A percentile compares a stretch with the other conserved stretches of the same genome.
Evolutionary conservation across 208 protist genomes (phyloP).

Genomic region (Angomonas deanei): DNA sequence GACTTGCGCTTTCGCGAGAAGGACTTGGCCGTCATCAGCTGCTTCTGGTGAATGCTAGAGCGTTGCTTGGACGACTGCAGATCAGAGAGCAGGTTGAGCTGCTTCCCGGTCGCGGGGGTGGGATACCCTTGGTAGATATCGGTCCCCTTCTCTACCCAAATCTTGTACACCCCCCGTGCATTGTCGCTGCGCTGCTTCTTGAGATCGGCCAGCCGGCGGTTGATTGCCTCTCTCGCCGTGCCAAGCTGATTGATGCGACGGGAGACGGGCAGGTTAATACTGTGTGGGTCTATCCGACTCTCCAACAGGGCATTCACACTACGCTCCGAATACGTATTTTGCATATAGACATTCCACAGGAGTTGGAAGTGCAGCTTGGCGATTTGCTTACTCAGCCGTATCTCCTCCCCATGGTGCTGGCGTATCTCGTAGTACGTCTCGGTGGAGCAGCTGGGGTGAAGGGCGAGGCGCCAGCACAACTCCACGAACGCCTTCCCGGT

Average conservation of each 20-base stretch:
- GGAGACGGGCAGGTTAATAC: slow-evolving; percentile 52
- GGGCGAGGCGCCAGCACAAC: slow-evolving; percentile 51
- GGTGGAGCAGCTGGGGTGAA: slow-evolving; percentile 43
- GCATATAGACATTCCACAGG: slow-evolving; percentile 59
- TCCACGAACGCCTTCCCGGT: slow-evolving; percentile 32
- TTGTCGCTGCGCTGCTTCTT: slow-evolving; percentile 67
- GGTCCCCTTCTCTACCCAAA: slow-evolving; percentile 73
- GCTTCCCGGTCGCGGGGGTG: slow-evolving; percentile 20
- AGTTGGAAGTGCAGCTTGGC: slow-evolving; percentile 45
- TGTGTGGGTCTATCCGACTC: slow-evolving; percentile 54
- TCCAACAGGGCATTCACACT: slow-evolving; percentile 51
- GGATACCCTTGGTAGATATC: slow-evolving; percentile 62
- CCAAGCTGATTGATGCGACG: slow-evolving; percentile 57
- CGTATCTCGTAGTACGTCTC: slow-evolving; percentile 65
- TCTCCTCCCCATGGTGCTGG: slow-evolving; percentile 50
- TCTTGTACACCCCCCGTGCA: slow-evolving; percentile 66
- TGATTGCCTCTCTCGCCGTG: slow-evolving; percentile 29
- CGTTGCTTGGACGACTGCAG: slow-evolving; percentile 11
- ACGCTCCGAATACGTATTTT: slow-evolving; percentile 58
- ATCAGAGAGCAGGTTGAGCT: slow-evolving; percentile 24
- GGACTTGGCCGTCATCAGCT: background rate
- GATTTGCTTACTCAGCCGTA: slow-evolving; percentile 34
- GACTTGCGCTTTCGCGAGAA: background rate
- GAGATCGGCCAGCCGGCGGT: slow-evolving; percentile 28
- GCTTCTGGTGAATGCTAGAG: background rate